Conservation (phyloP, 2,329 filamentous ascomycete species). For the Taxawa tesnikishii region DNA sequence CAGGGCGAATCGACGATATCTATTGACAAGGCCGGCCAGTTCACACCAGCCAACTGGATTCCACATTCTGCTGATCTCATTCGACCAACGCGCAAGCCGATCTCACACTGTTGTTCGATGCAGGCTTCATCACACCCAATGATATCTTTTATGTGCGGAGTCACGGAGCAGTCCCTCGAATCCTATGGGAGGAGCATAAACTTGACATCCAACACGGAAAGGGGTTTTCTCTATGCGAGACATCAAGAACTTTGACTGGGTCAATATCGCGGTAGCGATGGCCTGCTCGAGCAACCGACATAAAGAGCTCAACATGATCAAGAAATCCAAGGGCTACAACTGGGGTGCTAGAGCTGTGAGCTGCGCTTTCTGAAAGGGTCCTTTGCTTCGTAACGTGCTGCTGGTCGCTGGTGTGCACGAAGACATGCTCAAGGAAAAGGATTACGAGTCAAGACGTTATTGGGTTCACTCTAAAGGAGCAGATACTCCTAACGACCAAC, state of each 20-base stretch:
- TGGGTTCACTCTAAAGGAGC: constrained; percentile 36
- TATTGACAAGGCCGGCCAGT: too few relatives aligned
- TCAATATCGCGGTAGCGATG: constrained; percentile 36
- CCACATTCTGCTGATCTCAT: too few relatives aligned
- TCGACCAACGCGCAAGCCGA: too few relatives aligned
- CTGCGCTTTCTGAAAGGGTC: constrained; percentile 40
- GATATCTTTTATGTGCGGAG: constrained; percentile 44
- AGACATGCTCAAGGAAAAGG: constrained; percentile 9
- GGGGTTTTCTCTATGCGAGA: constrained; percentile 30
- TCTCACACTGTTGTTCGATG: too few relatives aligned
- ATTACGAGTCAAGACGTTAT: too few relatives aligned
- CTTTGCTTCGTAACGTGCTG: constrained; percentile 32
- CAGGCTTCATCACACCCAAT: too few relatives aligned
- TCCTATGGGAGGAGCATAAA: constrained; percentile 37
- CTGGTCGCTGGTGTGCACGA: constrained; percentile 24
- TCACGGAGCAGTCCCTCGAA: constrained; percentile 37
- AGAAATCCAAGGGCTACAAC: constrained; percentile 35
- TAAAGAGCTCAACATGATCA: constrained; percentile 40
- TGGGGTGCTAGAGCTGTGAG: constrained; percentile 33
- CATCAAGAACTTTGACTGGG: constrained; percentile 27
- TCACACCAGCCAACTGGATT: too few relatives aligned
- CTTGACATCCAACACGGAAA: constrained; percentile 29
- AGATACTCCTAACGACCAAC: constrained; percentile 33
- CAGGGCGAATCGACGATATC: too few relatives aligned
- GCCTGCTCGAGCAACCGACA: constrained; percentile 39